Evolutionary conservation across 345 rosid genomes (phyloP), one percentile per base, ranked within the genome.

Genomic region (Euphorbia tirucalli): DNA sequence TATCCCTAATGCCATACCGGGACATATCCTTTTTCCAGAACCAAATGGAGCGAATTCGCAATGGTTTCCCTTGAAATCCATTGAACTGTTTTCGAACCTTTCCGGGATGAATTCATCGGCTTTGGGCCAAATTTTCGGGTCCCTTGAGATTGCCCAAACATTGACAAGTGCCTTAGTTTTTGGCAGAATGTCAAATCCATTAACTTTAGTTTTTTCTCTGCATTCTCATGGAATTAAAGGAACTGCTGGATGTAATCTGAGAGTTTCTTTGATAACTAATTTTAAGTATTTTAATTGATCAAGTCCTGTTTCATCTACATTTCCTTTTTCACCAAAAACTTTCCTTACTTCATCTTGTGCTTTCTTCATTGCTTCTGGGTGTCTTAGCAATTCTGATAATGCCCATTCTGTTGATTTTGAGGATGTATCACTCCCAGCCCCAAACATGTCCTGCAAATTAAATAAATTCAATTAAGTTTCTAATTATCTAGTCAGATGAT

Each of bases 11-110:
- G 14, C 18, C 14, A 77, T 44, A 0, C 83, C 78, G 0, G 76
- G 76, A 46, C 81, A 80, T 11, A 77, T 80, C 44, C 81, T 81
- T 59, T 69, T 74, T 18, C 81, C 79, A 21, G 74, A 78, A 7
- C 81, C 79, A 35, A 77, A 77, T 16, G 77, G 84, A 14, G 77
- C 21, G 37, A 52, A 71, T 30, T 74, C 74, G 18, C 71, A 81
- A 48, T 74, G 8, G 0, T 7, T 39, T 8, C 84, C 79, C 32
- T 43, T 71, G 25, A 18, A 74, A 31, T 81, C 84, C 31, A 69
- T 16, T 3, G 64, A 27, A 31, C 35, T 39, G 15, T 74, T 50
- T 0, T 57, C n/a, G 25, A 78, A 78, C 41, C 81, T 73, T 63
- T 74, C 81, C 0, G 78, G 75, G 10, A 7, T 5, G 52, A 69